These are phyloP conservation scores for Diutina siamensis DNA, from an alignment of 1,139 yeast genomes.

Conservation along the genomic window DNA sequence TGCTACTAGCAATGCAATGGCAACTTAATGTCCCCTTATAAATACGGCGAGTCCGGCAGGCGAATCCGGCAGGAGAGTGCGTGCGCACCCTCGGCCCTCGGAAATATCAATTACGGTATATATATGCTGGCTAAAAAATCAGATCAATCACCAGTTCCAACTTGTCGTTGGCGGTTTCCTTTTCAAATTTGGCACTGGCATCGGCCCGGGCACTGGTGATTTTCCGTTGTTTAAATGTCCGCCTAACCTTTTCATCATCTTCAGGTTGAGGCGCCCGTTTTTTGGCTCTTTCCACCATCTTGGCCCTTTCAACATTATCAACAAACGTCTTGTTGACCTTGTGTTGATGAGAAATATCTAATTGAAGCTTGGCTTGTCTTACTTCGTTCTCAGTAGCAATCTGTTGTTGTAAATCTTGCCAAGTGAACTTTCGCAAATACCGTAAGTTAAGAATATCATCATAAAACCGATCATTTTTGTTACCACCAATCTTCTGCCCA, in stretches of 20 bases:
- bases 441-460: constrained; percentile 90
- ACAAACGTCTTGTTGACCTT: constrained; percentile 77
- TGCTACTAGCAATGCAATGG: no score
- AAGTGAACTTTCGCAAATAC: constrained; percentile 83
- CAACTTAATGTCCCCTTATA: no score
- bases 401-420: constrained; percentile 92
- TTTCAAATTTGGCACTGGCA: constrained; percentile 38
- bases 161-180: constrained; percentile 29
- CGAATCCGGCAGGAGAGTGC: no score
- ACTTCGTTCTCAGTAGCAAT: constrained; percentile 84
- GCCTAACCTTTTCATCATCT: constrained; percentile 12
- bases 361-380: constrained; percentile 74
- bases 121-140: constrained; percentile 14
- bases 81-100: no score
- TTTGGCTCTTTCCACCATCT: constrained; percentile 46
- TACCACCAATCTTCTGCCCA: constrained; percentile 86
- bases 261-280: constrained; percentile 10
- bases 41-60: no score
- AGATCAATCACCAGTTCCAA: constrained; percentile 35
- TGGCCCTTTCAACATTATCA: constrained; percentile 75
- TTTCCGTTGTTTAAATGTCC: constrained; percentile 52
- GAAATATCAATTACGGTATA: no score
- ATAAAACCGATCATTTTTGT: constrained; percentile 81
- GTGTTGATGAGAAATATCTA: constrained; percentile 83
- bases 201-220: constrained; percentile 57